Evolutionary conservation across 305 asterid species (phyloP).

Genomic region (Lippia alba): DNA sequence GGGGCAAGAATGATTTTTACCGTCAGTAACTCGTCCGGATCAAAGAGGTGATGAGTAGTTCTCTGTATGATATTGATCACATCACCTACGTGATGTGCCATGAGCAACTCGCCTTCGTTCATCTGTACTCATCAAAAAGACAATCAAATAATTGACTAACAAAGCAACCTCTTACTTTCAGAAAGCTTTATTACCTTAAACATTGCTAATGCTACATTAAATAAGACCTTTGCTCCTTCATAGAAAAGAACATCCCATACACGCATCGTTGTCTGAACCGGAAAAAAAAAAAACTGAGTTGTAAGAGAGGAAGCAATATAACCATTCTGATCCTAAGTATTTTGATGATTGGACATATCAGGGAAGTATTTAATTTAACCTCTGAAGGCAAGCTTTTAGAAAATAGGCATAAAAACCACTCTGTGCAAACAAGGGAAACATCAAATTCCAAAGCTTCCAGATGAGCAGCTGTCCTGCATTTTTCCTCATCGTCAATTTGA

Average conservation of each 20-base stretch:
- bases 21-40: conserved; percentile 89
- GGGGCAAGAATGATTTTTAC: conserved; percentile 42
- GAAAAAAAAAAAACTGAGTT: conserved; percentile 27
- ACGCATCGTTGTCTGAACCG: conserved; percentile 83
- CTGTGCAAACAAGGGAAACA: conserved; percentile 96
- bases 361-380: conserved; percentile 48
- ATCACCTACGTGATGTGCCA: conserved; percentile 85
- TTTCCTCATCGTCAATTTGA: conserved; percentile 17
- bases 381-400: conserved; percentile 98
- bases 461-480: conserved; percentile 89
- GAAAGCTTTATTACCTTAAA: conserved; percentile 63
- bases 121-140: conserved; percentile 57
- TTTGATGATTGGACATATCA: not conserved
- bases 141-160: not conserved
- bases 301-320: conserved; percentile 14
- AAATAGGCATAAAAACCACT: conserved; percentile 96
- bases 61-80: conserved; percentile 86
- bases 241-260: conserved; percentile 98
- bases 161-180: not conserved
- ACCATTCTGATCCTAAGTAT: not conserved
- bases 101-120: conserved; percentile 87
- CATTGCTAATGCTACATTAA: conserved; percentile 87
- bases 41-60: conserved; percentile 85
- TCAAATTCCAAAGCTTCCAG: conserved; percentile 88
- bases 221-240: conserved; percentile 89